Conservation (phyloP, 2,329 filamentous ascomycete species). For the Neobulgaria alba region DNA sequence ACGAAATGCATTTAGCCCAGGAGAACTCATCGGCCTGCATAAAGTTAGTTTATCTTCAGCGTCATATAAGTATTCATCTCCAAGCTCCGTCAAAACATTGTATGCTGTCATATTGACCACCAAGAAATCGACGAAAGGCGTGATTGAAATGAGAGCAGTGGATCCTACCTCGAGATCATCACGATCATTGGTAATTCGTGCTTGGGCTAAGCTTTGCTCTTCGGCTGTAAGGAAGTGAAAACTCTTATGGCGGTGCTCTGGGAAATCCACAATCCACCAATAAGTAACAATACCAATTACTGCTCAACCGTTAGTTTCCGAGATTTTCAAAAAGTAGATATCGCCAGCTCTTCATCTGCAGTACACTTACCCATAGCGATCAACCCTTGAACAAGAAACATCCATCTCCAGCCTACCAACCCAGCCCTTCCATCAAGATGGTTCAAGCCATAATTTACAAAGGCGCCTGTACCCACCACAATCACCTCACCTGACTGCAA, state of each 20-base stretch:
- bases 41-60: background rate
- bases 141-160: background rate
- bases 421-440: conserved; percentile 45
- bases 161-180: conserved; percentile 37
- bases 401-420: conserved; percentile 58
- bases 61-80: background rate
- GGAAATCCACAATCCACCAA: conserved; percentile 57
- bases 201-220: conserved; percentile 39
- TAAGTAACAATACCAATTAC: conserved; percentile 43
- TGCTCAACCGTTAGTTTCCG: conserved; percentile 35
- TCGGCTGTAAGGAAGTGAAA: conserved; percentile 46
- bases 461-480: conserved; percentile 36
- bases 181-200: conserved; percentile 48
- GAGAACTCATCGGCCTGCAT: conserved; percentile 43
- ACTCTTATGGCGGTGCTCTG: conserved; percentile 45
- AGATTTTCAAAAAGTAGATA: background rate
- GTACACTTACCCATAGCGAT: conserved; percentile 39
- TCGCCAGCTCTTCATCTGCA: background rate
- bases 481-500: conserved; percentile 57
- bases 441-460: conserved; percentile 56
- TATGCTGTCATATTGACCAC: too few species aligned
- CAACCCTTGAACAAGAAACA: conserved; percentile 43
- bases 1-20: conserved; percentile 44
- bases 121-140: too few species aligned
- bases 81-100: too few species aligned